Conservation (phyloP, 1,139 yeast genomes). For the Citeromyces hawaiiensis region DNA sequence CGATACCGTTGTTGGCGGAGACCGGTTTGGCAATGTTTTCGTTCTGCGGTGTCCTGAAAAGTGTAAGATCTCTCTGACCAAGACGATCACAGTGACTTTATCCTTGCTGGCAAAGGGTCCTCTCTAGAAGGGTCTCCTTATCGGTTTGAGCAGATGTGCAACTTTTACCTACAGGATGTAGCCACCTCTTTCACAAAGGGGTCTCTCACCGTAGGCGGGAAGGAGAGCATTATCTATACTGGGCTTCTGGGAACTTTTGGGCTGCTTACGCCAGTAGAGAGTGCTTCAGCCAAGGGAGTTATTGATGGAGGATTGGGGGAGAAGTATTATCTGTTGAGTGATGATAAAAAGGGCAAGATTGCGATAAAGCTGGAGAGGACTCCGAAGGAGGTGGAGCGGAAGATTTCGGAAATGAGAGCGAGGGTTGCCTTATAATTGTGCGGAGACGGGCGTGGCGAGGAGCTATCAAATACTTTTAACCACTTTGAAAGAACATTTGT, state of each 20-base stretch:
- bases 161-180: conserved; percentile 59
- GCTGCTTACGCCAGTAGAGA: conserved; percentile 49
- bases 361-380: conserved; percentile 41
- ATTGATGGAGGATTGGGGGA: conserved; percentile 88
- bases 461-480: no score
- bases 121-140: conserved; percentile 36
- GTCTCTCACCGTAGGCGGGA: conserved; percentile 44
- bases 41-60: conserved; percentile 44
- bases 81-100: conserved; percentile 31
- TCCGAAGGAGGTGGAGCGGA: conserved; percentile 46
- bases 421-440: conserved; percentile 21
- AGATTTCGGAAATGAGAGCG: conserved; percentile 44
- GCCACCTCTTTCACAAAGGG: conserved; percentile 49
- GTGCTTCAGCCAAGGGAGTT: conserved; percentile 45
- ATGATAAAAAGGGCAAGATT: conserved; percentile 27
- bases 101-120: conserved; percentile 19
- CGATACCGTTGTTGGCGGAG: conserved; percentile 77
- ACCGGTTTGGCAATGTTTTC: conserved; percentile 73
- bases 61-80: conserved; percentile 32
- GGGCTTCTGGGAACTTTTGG: conserved; percentile 83
- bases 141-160: conserved; percentile 41
- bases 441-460: no score
- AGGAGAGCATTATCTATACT: conserved; percentile 52
- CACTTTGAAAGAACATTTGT: no score
- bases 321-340: conserved; percentile 25